Evolutionary conservation across 331 rosid genomes (phyloP).

Genomic region (Malus hybrid): DNA sequence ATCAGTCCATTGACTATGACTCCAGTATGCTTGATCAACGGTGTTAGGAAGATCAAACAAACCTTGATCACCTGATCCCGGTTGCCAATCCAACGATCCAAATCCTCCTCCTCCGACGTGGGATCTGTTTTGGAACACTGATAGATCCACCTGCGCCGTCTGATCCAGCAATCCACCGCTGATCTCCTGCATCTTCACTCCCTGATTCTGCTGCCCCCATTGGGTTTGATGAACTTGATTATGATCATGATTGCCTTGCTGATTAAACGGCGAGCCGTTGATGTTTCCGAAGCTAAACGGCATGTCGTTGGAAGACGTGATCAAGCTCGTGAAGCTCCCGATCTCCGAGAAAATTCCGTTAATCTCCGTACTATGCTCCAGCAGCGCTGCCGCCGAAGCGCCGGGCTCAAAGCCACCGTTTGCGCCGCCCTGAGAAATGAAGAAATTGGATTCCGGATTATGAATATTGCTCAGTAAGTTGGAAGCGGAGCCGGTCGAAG

Average conservation of each 20-base stretch:
- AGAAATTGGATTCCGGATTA: slow-evolving; percentile 31
- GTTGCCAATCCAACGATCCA: slow-evolving; percentile 81
- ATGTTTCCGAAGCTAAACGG: slow-evolving; percentile 38
- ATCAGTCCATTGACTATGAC: slow-evolving; percentile 73
- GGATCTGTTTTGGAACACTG: slow-evolving; percentile 31
- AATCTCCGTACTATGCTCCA: slow-evolving; percentile 28
- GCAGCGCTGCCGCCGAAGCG: background rate
- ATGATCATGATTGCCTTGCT: background rate
- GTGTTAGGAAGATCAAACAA: slow-evolving; percentile 73
- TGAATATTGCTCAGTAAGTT: slow-evolving; percentile 10
- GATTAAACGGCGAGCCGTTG: slow-evolving; percentile 39
- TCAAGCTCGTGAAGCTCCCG: slow-evolving; percentile 60
- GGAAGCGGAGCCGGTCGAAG: slow-evolving; percentile 26
- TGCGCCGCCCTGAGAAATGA: slow-evolving; percentile 8
- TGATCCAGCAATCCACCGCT: slow-evolving; percentile 37
- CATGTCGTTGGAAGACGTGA: slow-evolving; percentile 53
- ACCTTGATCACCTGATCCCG: slow-evolving; percentile 45
- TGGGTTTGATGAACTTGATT: slow-evolving; percentile 12
- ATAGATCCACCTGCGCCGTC: slow-evolving; percentile 46
- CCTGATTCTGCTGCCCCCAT: slow-evolving; percentile 34
- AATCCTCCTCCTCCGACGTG: slow-evolving; percentile 39
- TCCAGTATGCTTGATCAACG: slow-evolving; percentile 83
- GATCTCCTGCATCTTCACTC: slow-evolving; percentile 40
- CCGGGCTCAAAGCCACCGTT: slow-evolving; percentile 26
- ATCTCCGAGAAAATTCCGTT: slow-evolving; percentile 72